These are phyloP conservation scores for Aspergillus viridinutans DNA, from an alignment of 2,329 filamentous ascomycete genomes.

Conservation along the genomic window DNA sequence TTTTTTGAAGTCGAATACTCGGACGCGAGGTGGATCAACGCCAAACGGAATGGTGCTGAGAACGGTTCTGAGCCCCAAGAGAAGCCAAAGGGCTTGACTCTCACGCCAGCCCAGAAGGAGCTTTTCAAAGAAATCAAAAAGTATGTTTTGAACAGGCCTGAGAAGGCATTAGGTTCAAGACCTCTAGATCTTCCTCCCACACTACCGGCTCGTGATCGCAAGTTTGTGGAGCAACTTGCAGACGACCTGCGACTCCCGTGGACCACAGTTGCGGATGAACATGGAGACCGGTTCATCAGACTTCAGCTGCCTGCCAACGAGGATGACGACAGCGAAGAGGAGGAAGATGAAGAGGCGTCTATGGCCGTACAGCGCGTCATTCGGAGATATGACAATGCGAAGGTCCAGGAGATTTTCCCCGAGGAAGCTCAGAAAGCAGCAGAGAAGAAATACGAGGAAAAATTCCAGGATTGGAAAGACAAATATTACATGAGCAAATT, in stretches of 20 bases:
- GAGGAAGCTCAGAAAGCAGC: constrained; percentile 76
- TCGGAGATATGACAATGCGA: constrained; percentile 85
- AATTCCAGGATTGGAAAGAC: constrained; percentile 90
- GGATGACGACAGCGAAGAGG: constrained; percentile 55
- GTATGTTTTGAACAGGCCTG: constrained; percentile 68
- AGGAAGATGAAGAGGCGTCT: constrained; percentile 78
- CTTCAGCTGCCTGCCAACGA: constrained; percentile 55
- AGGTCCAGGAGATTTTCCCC: constrained; percentile 72
- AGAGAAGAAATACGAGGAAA: constrained; percentile 81
- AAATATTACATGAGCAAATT: constrained; percentile 91
- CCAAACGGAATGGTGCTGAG: constrained; percentile 71
- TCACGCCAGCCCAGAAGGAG: constrained; percentile 75
- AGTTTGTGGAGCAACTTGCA: constrained; percentile 86
- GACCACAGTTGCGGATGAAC: constrained; percentile 60
- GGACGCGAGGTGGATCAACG: constrained; percentile 86
- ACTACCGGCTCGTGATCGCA: constrained; percentile 78
- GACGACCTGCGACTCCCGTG: constrained; percentile 63
- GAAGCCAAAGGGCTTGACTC: constrained; percentile 60
- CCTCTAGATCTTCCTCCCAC: constrained; percentile 69
- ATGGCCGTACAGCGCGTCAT: constrained; percentile 81
- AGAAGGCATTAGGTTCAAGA: constrained; percentile 41
- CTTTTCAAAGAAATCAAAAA: constrained; percentile 78
- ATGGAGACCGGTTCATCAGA: constrained; percentile 63
- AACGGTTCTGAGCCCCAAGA: constrained; percentile 57
- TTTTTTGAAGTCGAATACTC: constrained; percentile 88